Evolutionary conservation across 2,329 filamentous ascomycete species (phyloP).

Genomic region (Pochonia chlamydosporia): DNA sequence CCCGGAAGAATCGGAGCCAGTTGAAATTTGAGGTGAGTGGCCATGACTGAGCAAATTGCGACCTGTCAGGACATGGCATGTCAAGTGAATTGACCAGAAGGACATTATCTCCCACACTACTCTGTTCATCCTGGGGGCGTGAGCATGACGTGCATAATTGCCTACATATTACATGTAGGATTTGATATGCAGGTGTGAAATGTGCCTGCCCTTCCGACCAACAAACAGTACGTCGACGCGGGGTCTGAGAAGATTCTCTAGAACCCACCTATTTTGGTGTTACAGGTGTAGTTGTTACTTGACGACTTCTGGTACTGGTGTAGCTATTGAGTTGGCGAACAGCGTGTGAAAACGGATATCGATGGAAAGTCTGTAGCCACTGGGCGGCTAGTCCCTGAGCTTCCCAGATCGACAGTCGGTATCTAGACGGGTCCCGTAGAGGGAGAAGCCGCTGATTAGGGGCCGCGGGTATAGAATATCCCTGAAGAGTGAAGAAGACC

Average conservation of each 20-base stretch:
- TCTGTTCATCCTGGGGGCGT: background rate
- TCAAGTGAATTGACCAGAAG: too few relatives aligned
- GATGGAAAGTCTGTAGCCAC: background rate
- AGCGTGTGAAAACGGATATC: background rate
- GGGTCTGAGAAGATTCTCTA: too few relatives aligned
- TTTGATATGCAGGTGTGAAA: background rate
- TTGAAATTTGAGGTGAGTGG: too few relatives aligned
- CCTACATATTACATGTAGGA: background rate
- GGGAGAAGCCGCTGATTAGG: slow-evolving; percentile 11
- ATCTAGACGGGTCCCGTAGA: slow-evolving; percentile 1
- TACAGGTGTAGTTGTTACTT: background rate
- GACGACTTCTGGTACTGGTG: too few relatives aligned
- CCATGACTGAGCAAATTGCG: too few relatives aligned
- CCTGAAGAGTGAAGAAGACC: slow-evolving; percentile 11
- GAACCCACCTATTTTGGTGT: background rate
- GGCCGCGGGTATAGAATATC: slow-evolving; percentile 14
- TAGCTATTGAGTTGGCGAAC: too few relatives aligned
- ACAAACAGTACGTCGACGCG: too few relatives aligned
- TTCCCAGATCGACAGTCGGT: background rate
- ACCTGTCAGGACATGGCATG: too few relatives aligned
- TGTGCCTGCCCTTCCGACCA: background rate
- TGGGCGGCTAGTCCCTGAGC: background rate
- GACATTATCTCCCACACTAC: too few relatives aligned
- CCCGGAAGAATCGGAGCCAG: too few relatives aligned
- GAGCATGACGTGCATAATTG: slow-evolving; percentile 7